A percentile compares a stretch with the other conserved stretches of the same genome.
phyloP scores from a whole-genome alignment of 768 basidiomycete genomes.

The Ephemerocybe angulata region DNA sequence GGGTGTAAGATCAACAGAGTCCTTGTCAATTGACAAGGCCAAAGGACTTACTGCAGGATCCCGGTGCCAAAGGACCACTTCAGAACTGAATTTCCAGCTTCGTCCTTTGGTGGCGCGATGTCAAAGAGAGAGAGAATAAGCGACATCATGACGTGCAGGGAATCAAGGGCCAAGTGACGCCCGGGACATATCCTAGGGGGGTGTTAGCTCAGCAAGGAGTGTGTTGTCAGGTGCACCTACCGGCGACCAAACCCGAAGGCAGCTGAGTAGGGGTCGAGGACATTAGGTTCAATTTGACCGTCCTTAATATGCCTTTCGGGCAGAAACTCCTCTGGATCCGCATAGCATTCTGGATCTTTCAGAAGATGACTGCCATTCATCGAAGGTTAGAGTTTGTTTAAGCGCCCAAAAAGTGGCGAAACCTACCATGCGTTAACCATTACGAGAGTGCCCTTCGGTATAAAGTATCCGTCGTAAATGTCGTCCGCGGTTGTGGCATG shows the following conservation, averaged over 20 bases:
- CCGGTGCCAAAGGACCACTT: not conserved
- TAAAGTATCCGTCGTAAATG: slow-evolving; percentile 14
- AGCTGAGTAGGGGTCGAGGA: slow-evolving; percentile 22
- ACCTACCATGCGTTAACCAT: not conserved
- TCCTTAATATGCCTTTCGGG: slow-evolving; percentile 29
- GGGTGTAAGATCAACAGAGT: not conserved
- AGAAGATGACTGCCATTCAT: slow-evolving; percentile 11
- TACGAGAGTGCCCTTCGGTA: slow-evolving; percentile 11
- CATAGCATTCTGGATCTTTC: slow-evolving; percentile 16
- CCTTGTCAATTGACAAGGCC: not conserved
- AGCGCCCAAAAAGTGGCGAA: too few species aligned
- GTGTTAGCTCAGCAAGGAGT: not conserved
- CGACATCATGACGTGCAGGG: slow-evolving; percentile 17
- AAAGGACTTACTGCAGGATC: not conserved
- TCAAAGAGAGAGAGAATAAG: slow-evolving; percentile 20
- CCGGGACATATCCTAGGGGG: slow-evolving; percentile 24
- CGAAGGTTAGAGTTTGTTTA: not conserved
- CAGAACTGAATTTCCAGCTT: slow-evolving; percentile 14
- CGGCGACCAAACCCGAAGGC: slow-evolving; percentile 31
- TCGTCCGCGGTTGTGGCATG: slow-evolving; percentile 17
- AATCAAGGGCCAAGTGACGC: slow-evolving; percentile 20
- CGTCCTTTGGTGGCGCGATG: slow-evolving; percentile 19
- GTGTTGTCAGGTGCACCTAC: not conserved
- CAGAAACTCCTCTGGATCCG: slow-evolving; percentile 21
- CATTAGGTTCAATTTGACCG: slow-evolving; percentile 17